Conservation (phyloP, 306 rosid species). For the Vigna unguiculata region DNA sequence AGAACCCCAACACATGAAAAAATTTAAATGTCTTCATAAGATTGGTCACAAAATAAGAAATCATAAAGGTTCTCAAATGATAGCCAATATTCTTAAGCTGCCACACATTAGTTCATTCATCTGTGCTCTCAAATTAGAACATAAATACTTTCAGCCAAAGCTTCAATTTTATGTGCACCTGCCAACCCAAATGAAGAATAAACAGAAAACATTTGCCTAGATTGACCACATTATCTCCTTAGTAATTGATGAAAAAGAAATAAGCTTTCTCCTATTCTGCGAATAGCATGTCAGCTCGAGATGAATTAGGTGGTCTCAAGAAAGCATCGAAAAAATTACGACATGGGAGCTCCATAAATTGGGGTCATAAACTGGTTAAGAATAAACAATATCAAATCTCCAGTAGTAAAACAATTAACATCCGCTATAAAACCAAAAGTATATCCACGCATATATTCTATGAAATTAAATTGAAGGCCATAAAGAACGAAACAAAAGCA, state of each 20-base stretch:
- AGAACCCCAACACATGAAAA: conserved; percentile 1
- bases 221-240: conserved; percentile 2
- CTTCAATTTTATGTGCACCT: conserved; percentile 1
- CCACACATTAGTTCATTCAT: conserved; percentile 7
- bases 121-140: conserved; percentile 4
- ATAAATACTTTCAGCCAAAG: conserved; percentile 5
- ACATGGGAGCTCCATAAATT: neutral
- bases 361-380: conserved; percentile 26
- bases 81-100: neutral
- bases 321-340: neutral
- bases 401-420: conserved; percentile 13
- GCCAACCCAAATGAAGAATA: neutral
- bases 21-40: neutral
- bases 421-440: neutral
- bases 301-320: conserved; percentile 10
- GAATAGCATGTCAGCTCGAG: conserved; percentile 14
- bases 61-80: neutral
- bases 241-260: conserved; percentile 13
- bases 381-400: conserved; percentile 13
- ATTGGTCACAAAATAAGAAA: conserved; percentile 11
- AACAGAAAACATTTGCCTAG: conserved; percentile 1
- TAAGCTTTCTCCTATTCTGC: neutral
- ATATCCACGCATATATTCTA: neutral
- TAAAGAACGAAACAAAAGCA: neutral
- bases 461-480: neutral